These are phyloP conservation scores for Tagetes erecta DNA, from an alignment of 129 eudicot species.

Conservation along the genomic window DNA sequence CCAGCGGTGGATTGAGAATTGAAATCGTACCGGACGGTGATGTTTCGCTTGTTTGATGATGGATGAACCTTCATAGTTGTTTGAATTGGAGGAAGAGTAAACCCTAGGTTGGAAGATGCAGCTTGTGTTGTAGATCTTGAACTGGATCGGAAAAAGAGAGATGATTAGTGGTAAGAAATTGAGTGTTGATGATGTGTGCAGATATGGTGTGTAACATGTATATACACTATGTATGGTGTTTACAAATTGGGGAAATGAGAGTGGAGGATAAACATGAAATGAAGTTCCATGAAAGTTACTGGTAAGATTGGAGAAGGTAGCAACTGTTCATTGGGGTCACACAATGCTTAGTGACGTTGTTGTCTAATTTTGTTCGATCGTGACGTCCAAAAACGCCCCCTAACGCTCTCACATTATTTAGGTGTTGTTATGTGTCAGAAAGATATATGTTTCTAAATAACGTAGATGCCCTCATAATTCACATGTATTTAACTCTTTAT, in stretches of 20 bases:
- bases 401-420: too few species aligned
- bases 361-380: too few species aligned
- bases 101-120: conserved; percentile 18
- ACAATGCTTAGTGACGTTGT: too few species aligned
- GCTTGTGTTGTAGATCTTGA: background rate
- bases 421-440: too few species aligned
- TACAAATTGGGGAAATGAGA: conserved; percentile 15
- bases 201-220: too few species aligned
- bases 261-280: conserved; percentile 9
- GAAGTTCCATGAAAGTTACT: conserved; percentile 22
- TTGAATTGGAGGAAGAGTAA: conserved; percentile 12
- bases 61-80: conserved; percentile 83
- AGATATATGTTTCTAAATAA: too few species aligned
- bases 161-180: background rate
- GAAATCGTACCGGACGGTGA: conserved; percentile 66
- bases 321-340: too few species aligned
- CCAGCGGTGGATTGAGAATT: conserved; percentile 25
- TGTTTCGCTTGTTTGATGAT: conserved; percentile 51
- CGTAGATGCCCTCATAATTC: too few species aligned
- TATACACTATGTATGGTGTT: conserved; percentile 6
- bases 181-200: background rate
- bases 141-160: background rate
- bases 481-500: too few species aligned
- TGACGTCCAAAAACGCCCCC: too few species aligned
- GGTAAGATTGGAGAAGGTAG: conserved; percentile 11